Evolutionary conservation across 2,329 filamentous ascomycete genomes (phyloP).

Genomic region (Zelopaecilomyces penicillatus): DNA sequence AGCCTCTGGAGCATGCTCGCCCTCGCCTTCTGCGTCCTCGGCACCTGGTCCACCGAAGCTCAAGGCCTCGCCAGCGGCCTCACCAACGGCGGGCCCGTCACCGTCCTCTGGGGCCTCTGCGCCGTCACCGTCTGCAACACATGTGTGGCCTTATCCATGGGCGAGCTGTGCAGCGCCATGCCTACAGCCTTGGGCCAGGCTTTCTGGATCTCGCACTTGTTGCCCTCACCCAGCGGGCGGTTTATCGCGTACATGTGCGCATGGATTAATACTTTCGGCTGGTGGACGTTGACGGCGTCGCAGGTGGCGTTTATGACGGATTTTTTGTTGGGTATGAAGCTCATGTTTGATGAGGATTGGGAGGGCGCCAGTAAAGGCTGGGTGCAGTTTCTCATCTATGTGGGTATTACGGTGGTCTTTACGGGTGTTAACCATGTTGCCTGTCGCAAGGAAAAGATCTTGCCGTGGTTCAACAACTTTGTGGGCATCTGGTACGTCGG

Average conservation of each 20-base stretch:
- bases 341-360: constrained; percentile 43
- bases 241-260: constrained; percentile 49
- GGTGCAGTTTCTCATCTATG: constrained; percentile 47
- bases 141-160: constrained; percentile 46
- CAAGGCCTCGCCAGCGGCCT: constrained; percentile 40
- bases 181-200: constrained; percentile 53
- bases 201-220: constrained; percentile 39
- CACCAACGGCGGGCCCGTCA: constrained; percentile 44
- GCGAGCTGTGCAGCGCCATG: constrained; percentile 50
- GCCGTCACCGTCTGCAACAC: constrained; percentile 45
- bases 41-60: constrained; percentile 50
- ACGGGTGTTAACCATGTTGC: constrained; percentile 43
- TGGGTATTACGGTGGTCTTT: constrained; percentile 39
- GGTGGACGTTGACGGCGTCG: constrained; percentile 48
- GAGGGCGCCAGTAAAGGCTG: constrained; percentile 36
- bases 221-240: constrained; percentile 32
- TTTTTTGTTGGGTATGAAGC: constrained; percentile 48
- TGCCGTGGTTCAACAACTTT: constrained; percentile 47
- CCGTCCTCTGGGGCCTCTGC: constrained; percentile 46
- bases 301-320: constrained; percentile 51
- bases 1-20: constrained; percentile 48
- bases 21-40: constrained; percentile 48
- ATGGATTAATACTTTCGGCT: constrained; percentile 53
- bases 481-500: constrained; percentile 44
- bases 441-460: constrained; percentile 33